Evolutionary conservation across 495 filamentous ascomycete species (phyloP).

Genomic region (Tuber indicum): DNA sequence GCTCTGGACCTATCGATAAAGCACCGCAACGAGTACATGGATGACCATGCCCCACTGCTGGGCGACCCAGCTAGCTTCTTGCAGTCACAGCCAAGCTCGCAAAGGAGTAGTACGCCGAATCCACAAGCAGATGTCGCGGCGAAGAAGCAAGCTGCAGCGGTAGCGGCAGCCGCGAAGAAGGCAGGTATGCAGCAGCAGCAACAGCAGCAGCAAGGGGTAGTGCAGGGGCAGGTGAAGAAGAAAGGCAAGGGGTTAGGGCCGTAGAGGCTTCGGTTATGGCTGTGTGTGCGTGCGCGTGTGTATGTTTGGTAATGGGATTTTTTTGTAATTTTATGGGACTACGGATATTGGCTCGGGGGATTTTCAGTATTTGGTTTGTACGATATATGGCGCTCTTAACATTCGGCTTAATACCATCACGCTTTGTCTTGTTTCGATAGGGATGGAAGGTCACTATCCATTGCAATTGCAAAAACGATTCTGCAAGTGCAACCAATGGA

Average conservation of each 20-base stretch:
- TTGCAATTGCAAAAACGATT: neutral
- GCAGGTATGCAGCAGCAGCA: neutral
- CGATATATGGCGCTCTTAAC: neutral
- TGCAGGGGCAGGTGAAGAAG: neutral
- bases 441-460: neutral
- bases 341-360: neutral
- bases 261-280: neutral
- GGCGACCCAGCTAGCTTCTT: constrained; percentile 38
- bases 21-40: constrained; percentile 67
- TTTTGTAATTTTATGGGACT: neutral
- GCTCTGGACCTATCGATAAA: constrained; percentile 11
- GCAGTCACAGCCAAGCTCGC: constrained; percentile 12
- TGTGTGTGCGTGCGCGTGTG: neutral
- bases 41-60: constrained; percentile 52
- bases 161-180: neutral
- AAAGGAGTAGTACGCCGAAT: constrained; percentile 7
- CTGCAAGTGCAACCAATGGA: neutral
- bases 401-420: neutral
- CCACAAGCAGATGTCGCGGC: neutral
- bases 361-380: neutral
- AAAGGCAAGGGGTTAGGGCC: neutral
- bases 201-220: neutral
- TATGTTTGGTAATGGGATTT: neutral
- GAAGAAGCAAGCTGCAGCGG: neutral
- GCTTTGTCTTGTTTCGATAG: neutral